Conservation (phyloP, 148 eudicot genomes). For the Vaccinium corymbosum region DNA sequence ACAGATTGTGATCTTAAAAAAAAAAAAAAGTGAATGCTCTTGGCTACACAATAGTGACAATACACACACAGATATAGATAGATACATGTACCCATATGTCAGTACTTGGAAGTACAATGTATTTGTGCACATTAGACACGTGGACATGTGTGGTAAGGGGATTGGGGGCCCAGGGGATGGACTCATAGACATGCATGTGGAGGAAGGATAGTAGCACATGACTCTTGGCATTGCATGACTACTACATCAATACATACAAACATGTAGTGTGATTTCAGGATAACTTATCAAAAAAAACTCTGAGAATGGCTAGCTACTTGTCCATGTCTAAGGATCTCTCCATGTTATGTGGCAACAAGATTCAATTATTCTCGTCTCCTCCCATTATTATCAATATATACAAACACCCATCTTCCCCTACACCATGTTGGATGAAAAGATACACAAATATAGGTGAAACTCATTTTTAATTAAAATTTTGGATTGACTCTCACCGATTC, state of each 20-base stretch:
- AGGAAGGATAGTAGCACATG: slow-evolving; percentile 39
- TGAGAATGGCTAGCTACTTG: slow-evolving; percentile 40
- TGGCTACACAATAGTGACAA: too few relatives aligned
- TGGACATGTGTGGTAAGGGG: background rate
- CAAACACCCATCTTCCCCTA: background rate
- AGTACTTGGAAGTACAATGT: slow-evolving; percentile 51
- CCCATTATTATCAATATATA: background rate
- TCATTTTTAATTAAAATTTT: background rate
- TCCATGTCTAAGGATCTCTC: slow-evolving; percentile 76
- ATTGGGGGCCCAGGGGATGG: background rate
- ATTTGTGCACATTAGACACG: slow-evolving; percentile 24
- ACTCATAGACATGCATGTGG: slow-evolving; percentile 51
- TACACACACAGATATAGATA: background rate
- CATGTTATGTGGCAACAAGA: slow-evolving; percentile 52
- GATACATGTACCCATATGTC: background rate
- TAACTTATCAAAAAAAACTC: slow-evolving; percentile 20
- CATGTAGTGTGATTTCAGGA: background rate
- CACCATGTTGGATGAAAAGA: background rate
- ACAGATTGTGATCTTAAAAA: too few relatives aligned
- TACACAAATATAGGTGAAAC: background rate
- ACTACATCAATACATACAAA: background rate
- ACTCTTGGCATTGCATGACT: slow-evolving; percentile 49
- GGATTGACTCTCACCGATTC: background rate
- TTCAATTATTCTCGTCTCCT: slow-evolving; percentile 45
- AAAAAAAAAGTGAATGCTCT: too few relatives aligned